Conservation (phyloP, 257 asterid species). For the Nicotiana noctiflora region DNA sequence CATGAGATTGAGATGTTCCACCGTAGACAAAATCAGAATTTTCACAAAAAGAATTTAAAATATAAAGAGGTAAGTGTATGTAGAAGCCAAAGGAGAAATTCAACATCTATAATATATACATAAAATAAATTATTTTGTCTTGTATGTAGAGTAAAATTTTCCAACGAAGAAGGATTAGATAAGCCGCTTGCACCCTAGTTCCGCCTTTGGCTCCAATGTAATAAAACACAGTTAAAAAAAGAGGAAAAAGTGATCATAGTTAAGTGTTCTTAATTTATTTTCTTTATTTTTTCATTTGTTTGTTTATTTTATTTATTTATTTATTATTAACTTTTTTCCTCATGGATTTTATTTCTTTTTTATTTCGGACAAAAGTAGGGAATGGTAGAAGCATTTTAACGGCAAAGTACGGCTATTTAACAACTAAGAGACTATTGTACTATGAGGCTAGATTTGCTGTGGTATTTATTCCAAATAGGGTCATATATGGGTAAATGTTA, state of each 20-base stretch:
- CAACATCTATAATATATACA: too few relatives aligned
- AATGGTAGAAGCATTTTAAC: slow-evolving; percentile 8
- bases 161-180: too few relatives aligned
- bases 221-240: neutral
- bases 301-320: too few relatives aligned
- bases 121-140: too few relatives aligned
- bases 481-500: neutral
- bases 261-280: neutral
- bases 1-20: neutral
- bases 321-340: neutral
- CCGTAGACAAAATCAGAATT: too few relatives aligned
- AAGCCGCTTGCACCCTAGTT: too few relatives aligned
- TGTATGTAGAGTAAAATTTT: too few relatives aligned
- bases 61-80: too few relatives aligned
- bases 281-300: neutral
- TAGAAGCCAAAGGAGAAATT: too few relatives aligned
- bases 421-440: slow-evolving; percentile 5
- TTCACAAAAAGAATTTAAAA: too few relatives aligned
- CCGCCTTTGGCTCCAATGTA: slow-evolving; percentile 2
- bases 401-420: slow-evolving; percentile 9
- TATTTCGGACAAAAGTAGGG: slow-evolving; percentile 4
- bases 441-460: slow-evolving; percentile 24
- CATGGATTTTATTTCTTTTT: neutral
- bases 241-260: neutral
- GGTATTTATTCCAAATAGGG: slow-evolving; percentile 22